phyloP scores from a whole-genome alignment of 2,329 filamentous ascomycete genomes.

The Trichophyton verrucosum region DNA sequence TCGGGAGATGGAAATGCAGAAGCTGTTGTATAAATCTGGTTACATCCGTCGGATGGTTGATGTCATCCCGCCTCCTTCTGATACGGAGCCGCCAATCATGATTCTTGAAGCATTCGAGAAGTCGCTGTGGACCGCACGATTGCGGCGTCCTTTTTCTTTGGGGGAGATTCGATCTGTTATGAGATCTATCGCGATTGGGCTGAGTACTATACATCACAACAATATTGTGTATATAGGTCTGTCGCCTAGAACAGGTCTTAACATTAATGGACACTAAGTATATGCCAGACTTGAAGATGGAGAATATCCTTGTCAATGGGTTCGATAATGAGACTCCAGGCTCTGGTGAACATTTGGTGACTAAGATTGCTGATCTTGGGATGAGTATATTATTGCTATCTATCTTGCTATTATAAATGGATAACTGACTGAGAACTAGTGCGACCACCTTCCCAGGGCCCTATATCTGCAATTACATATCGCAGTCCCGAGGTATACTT shows the following conservation, averaged over 20 bases:
- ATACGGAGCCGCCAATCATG: conserved; percentile 1
- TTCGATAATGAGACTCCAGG: conserved; percentile 7
- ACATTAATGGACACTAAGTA: not conserved
- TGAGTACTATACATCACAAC: conserved; percentile 5
- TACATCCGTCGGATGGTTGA: conserved; percentile 7
- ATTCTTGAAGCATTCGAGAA: conserved; percentile 4
- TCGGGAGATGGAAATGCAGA: conserved; percentile 5
- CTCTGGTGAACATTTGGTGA: conserved; percentile 7
- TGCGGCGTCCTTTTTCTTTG: not conserved
- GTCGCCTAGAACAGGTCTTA: not conserved
- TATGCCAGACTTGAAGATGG: conserved; percentile 8
- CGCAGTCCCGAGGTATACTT: conserved; percentile 5
- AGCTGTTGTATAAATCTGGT: conserved; percentile 2
- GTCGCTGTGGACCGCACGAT: conserved; percentile 3
- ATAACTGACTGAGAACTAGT: not conserved
- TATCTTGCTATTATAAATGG: not conserved
- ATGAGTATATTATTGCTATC: conserved; percentile 1
- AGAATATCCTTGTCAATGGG: conserved; percentile 6
- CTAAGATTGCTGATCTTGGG: conserved; percentile 8
- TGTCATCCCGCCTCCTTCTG: not conserved
- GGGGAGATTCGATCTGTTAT: conserved; percentile 9
- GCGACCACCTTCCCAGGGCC: not conserved
- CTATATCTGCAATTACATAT: conserved; percentile 4
- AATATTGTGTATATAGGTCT: conserved; percentile 3
- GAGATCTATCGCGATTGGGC: conserved; percentile 3